Conservation (phyloP, 2,329 filamentous ascomycete species). For the Fusarium duplospermum region DNA sequence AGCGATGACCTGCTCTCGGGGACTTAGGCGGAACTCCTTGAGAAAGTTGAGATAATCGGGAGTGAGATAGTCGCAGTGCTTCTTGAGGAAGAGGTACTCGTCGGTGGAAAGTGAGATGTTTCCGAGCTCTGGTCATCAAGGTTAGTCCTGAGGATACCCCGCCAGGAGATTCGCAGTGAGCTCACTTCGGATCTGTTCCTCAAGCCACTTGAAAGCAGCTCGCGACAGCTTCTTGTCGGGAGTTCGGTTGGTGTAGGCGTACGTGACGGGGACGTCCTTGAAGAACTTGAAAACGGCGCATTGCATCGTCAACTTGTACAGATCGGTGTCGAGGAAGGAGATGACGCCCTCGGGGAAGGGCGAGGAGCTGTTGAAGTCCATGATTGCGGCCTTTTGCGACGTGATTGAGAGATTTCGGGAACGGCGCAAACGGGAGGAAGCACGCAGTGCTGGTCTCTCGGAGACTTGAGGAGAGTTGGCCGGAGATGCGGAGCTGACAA, state of each 20-base stretch:
- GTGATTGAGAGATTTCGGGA: neutral
- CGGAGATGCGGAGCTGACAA: constrained; percentile 32
- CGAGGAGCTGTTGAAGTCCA: constrained; percentile 75
- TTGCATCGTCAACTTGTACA: constrained; percentile 99
- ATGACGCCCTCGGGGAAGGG: constrained; percentile 80
- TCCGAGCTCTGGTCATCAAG: constrained; percentile 73
- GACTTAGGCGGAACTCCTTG: constrained; percentile 82
- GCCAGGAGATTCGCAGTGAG: constrained; percentile 10
- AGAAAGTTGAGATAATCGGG: constrained; percentile 84
- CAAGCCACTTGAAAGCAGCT: constrained; percentile 85
- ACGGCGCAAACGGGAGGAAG: neutral
- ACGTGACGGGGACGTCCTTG: constrained; percentile 83
- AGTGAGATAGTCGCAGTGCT: constrained; percentile 83
- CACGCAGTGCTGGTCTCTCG: neutral
- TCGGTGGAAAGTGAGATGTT: constrained; percentile 83
- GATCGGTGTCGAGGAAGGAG: constrained; percentile 82
- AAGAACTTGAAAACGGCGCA: constrained; percentile 95
- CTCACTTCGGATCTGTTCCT: constrained; percentile 83
- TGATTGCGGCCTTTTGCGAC: constrained; percentile 44
- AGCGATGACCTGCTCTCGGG: constrained; percentile 81
- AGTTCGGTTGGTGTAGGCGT: constrained; percentile 95
- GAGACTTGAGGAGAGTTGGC: constrained; percentile 2
- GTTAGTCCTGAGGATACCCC: constrained; percentile 40
- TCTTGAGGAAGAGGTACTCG: constrained; percentile 82
- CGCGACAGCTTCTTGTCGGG: constrained; percentile 91